Evolutionary conservation across 768 basidiomycete species (phyloP), one percentile per base, ranked within the genome.

Genomic region (Ramaria rubella): DNA sequence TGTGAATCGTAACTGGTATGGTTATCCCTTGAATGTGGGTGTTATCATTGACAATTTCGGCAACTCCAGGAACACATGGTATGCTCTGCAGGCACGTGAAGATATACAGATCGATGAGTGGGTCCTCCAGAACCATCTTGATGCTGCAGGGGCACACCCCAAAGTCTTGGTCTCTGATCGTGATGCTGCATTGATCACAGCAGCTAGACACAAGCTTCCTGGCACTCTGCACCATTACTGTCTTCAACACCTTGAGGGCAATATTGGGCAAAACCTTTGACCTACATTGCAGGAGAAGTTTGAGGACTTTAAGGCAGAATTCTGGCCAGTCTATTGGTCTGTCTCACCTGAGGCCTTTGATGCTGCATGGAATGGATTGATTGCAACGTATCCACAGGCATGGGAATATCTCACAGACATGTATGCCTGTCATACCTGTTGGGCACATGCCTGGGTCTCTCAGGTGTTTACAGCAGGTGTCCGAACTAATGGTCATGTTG

Each of bases 361-460:
- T 29, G 23, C n/a, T 12, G n/a, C n/a, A 19, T 33, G 19, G 55
- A 55, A 7, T 6, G 9, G 12, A 12, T 30, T 49, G 19, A n/a
- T 57, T 17, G 17, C 21, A 12, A 30, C 15, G 23, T 57, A 57
- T 51, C 65, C 66, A 3, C 11, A 54, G 11, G 60, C 65, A 17
- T 23, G 60, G 8, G 19, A 23, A 0, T 74, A 73, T 58, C 66
- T 72, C 7, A 53, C 59, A 0, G 15, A 51, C 19, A 26, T 74
- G 0, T 72, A 69, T 55, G 59, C 63, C 3, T 69, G n/a, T n/a
- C n/a, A n/a, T n/a, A n/a, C n/a, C n/a, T n/a, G n/a, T n/a, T n/a
- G n/a, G n/a, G n/a, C n/a, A 65, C 70, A 68, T 68, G 64, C 68
- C 6, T 74, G 64, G 60, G 51, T 69, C 3, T 60, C 64, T 24